Conservation (phyloP, 148 eudicot species). For the Rhododendron vialii region DNA sequence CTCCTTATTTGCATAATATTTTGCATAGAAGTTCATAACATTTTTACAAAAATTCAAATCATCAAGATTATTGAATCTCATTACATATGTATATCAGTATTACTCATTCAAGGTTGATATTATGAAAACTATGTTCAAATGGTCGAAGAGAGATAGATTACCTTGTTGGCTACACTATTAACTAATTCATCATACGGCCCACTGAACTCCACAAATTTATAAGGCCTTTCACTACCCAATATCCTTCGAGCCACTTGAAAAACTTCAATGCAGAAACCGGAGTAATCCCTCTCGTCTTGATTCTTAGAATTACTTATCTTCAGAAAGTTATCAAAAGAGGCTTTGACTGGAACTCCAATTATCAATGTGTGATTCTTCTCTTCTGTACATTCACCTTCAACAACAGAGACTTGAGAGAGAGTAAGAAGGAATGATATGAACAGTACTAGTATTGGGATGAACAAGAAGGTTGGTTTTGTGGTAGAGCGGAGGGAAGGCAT, state of each 20-base stretch:
- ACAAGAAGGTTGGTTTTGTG: neutral
- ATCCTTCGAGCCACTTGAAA: neutral
- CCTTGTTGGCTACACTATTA: constrained; percentile 9
- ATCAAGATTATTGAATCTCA: too few relatives aligned
- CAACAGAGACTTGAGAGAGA: neutral
- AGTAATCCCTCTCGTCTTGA: neutral
- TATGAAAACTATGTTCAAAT: too few relatives aligned
- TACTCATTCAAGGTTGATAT: too few relatives aligned
- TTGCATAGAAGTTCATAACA: too few relatives aligned
- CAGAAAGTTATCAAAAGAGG: neutral
- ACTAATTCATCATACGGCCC: constrained; percentile 11
- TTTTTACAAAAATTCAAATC: too few relatives aligned
- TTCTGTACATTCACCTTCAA: neutral
- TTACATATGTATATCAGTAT: too few relatives aligned
- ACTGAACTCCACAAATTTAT: neutral
- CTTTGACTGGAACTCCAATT: neutral
- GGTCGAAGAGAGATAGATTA: neutral
- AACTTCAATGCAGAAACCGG: constrained; percentile 10
- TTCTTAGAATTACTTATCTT: neutral
- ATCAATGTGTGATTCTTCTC: neutral
- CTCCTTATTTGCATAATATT: too few relatives aligned
- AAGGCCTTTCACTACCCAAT: neutral
- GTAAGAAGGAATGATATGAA: neutral
- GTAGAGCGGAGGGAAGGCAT: neutral
- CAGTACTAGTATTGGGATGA: neutral